Evolutionary conservation across 2,329 filamentous ascomycete genomes (phyloP), one percentile per base, ranked within the genome.

Genomic region (Fusarium sambucinum): DNA sequence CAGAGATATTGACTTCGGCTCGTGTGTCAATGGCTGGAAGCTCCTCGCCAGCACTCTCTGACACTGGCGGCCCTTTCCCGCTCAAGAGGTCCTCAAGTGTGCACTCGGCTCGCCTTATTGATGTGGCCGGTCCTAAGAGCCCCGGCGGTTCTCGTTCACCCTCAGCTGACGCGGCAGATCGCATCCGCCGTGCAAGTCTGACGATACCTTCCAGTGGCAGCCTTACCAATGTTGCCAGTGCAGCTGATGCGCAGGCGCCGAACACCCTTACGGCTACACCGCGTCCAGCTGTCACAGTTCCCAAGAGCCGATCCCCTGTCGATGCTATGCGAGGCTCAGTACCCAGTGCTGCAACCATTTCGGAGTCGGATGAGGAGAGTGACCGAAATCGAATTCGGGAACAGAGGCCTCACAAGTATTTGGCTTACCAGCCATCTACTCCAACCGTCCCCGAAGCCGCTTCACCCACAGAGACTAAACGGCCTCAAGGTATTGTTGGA

Each of bases 91-190:
- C 83, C 73, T 70, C 84, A 4, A 87, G 85, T 68, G 79, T 87
- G 19, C 83, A 83, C 63, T 88, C 86, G 5, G 83, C 85, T 35
- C 84, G 87, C n/a, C 79, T 89, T 35, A 85, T 89, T 27, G 86
- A 89, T 35, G 86, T 89, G 7, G 71, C 82, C 11, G 81, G 80
- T 13, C 84, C 84, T 21, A 84, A 83, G 66, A 87, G 84, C 66
- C 84, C 85, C 14, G 73, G 76, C 12, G 79, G 79, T 41, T 86
- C 86, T n/a, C 81, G 83, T 37, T 78, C 81, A 44, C 82, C 79
- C 29, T 87, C 85, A 0, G 68, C 82, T 2, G 85, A 86, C 23
- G 76, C 79, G 4, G 67, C 75, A 14, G 83, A 85, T 33, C 78
- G 81, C n/a, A 73, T 76, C 14, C 81, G 81, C 16, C 76, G 80